These are phyloP conservation scores for Zea mays DNA, from an alignment of 176 grass and related monocot genomes.

Conservation along the genomic window Zm-B73-REFERENCE-NAM-5.0 NC_050099.1:212149501-212150000, in stretches of 20 bases:
- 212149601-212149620: neutral
- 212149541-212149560: neutral
- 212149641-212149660: neutral
- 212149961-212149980: too few relatives aligned
- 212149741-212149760: too few relatives aligned
- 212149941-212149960: too few relatives aligned
- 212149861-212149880: conserved; percentile 41
- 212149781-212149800: conserved; percentile 14
- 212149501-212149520: conserved; percentile 5
- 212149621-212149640: neutral
- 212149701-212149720: conserved; percentile 58
- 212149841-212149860: conserved; percentile 18
- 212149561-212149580: too few relatives aligned
- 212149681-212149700: conserved; percentile 10
- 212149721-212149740: conserved; percentile 94
- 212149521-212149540: neutral
- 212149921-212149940: conserved; percentile 97
- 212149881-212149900: conserved; percentile 85
- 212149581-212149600: too few relatives aligned
- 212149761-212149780: conserved; percentile 81
- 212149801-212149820: conserved; percentile 23
- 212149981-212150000: too few relatives aligned
- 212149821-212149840: neutral
- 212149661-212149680: conserved; percentile 8
- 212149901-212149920: conserved; percentile 85